Conservation (phyloP, 306 rosid genomes). For the Erythrophleum fordii region DNA sequence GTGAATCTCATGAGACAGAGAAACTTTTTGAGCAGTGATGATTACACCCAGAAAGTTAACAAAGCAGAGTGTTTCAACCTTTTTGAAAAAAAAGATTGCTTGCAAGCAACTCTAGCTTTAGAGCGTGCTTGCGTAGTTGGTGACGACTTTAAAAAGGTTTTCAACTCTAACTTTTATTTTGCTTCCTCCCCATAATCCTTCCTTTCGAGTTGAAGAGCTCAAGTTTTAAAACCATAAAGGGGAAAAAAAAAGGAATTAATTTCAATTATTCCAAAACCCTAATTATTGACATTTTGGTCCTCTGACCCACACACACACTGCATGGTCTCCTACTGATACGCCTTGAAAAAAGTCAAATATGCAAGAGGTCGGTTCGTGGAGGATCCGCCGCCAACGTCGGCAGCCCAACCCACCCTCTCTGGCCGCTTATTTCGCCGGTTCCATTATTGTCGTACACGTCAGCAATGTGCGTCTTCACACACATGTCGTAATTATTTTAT, state of each 20-base stretch:
- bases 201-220: slow-evolving; percentile 29
- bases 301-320: slow-evolving; percentile 24
- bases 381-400: slow-evolving; percentile 50
- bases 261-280: slow-evolving; percentile 30
- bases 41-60: slow-evolving; percentile 45
- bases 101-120: slow-evolving; percentile 48
- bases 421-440: slow-evolving; percentile 31
- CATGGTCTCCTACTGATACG: slow-evolving; percentile 46
- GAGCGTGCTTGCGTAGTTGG: slow-evolving; percentile 37
- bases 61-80: slow-evolving; percentile 1
- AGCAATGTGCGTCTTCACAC: slow-evolving; percentile 33
- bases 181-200: slow-evolving; percentile 27
- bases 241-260: not conserved
- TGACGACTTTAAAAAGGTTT: slow-evolving; percentile 28
- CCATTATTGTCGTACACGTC: slow-evolving; percentile 37
- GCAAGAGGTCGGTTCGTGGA: slow-evolving; percentile 54
- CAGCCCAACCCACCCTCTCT: slow-evolving; percentile 37
- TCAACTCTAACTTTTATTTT: slow-evolving; percentile 38
- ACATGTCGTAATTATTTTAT: slow-evolving; percentile 8
- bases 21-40: slow-evolving; percentile 34
- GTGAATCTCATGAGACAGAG: slow-evolving; percentile 8
- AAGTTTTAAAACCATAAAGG: not conserved
- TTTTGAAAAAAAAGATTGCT: slow-evolving; percentile 33
- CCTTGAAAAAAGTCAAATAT: slow-evolving; percentile 30
- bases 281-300: slow-evolving; percentile 33